A percentile compares a stretch with the other conserved stretches of the same genome.
Evolutionary conservation across 192 early-diverging fungal species (phyloP).

Genomic region (Gryganskiella cystojenkinii): DNA sequence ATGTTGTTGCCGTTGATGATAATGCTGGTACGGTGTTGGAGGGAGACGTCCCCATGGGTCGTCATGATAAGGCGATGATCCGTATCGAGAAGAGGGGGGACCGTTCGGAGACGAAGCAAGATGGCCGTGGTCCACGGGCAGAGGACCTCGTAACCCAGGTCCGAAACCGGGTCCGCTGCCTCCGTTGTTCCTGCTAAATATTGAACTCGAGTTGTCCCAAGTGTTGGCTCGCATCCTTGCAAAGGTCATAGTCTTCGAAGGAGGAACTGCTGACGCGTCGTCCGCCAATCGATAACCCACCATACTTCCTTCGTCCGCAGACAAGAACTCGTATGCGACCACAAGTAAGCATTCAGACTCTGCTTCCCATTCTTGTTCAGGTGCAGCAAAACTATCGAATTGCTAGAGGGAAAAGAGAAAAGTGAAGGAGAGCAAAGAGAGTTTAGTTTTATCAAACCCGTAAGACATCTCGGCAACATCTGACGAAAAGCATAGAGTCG

Average conservation of each 20-base stretch:
- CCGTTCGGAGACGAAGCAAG: no score
- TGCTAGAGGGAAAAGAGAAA: constrained; percentile 1
- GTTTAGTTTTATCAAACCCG: no score
- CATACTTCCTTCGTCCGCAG: constrained; percentile 5
- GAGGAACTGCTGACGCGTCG: constrained; percentile 11
- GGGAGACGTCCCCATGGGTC: no score
- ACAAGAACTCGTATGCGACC: constrained; percentile 40
- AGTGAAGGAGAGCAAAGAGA: neutral
- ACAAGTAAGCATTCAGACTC: constrained; percentile 14
- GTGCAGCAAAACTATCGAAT: constrained; percentile 2
- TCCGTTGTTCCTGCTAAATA: neutral
- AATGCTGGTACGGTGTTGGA: no score
- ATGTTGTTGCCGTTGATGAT: no score
- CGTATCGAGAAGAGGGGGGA: no score
- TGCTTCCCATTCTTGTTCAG: neutral
- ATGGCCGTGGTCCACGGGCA: no score
- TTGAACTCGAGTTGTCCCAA: constrained; percentile 35
- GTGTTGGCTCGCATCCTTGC: constrained; percentile 37
- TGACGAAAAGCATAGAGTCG: no score
- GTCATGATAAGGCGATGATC: no score
- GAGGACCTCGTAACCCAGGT: no score
- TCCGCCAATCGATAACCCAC: constrained; percentile 26
- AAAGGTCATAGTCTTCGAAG: neutral
- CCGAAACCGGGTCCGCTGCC: neutral
- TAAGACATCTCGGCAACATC: no score